These are phyloP conservation scores for Penicillium sumatraense DNA, from an alignment of 2,329 filamentous ascomycete species.

Conservation along the genomic window DNA sequence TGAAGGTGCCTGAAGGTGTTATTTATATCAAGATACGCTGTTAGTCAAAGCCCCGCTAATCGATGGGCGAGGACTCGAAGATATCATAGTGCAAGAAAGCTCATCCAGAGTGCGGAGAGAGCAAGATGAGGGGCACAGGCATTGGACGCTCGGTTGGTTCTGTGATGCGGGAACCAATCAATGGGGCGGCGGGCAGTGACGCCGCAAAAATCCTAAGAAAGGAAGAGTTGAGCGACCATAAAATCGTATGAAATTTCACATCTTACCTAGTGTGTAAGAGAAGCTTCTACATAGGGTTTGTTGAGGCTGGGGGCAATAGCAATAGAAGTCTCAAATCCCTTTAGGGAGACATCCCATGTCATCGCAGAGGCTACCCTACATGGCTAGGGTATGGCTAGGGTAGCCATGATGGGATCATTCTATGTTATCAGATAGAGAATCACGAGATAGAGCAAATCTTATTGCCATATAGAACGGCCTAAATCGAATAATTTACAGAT, in stretches of 20 bases:
- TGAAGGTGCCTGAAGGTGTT: conserved; percentile 7
- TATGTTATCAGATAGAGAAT: conserved; percentile 2
- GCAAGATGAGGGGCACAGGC: conserved; percentile 24
- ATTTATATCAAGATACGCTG: conserved; percentile 3
- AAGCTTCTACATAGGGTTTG: too few species aligned
- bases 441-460: conserved; percentile 26
- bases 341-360: too few species aligned
- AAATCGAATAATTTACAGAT: conserved; percentile 46
- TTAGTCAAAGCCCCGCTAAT: conserved; percentile 14
- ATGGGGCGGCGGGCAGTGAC: neutral
- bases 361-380: too few species aligned
- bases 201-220: too few species aligned
- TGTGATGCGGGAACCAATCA: conserved; percentile 18
- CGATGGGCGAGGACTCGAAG: conserved; percentile 13
- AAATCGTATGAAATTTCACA: neutral
- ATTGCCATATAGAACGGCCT: conserved; percentile 33
- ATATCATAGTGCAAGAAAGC: conserved; percentile 15
- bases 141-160: conserved; percentile 23
- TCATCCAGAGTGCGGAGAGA: conserved; percentile 21
- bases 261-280: too few species aligned
- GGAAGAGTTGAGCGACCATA: too few species aligned
- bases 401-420: too few species aligned
- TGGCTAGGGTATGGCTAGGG: too few species aligned
- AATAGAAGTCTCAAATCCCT: too few species aligned
- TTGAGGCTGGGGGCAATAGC: too few species aligned